Evolutionary conservation across 2,329 filamentous ascomycete genomes (phyloP).

Genomic region (Verticillium zaregamsianum): DNA sequence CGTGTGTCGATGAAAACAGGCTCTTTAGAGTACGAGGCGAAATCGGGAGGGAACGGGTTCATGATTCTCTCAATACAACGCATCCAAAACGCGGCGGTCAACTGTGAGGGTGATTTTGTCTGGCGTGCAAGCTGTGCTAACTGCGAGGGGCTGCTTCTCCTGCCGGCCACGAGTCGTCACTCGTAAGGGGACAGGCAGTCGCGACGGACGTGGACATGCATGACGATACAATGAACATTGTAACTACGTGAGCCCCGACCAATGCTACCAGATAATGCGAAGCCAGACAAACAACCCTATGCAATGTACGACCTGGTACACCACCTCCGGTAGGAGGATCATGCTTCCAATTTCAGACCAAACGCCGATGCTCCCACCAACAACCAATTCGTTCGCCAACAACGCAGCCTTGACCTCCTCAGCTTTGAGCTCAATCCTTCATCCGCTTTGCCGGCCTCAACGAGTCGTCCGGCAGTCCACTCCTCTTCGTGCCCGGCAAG

Average conservation of each 20-base stretch:
- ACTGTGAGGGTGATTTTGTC: background rate
- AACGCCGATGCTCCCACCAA: background rate
- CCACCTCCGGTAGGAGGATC: too few relatives aligned
- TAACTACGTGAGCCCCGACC: too few relatives aligned
- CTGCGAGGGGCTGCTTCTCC: background rate
- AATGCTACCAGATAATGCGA: too few relatives aligned
- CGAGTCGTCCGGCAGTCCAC: conserved; percentile 75
- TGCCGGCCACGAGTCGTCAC: too few relatives aligned
- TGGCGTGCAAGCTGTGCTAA: background rate
- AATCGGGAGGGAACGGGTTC: conserved; percentile 15
- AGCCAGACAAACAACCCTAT: too few relatives aligned
- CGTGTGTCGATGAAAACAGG: conserved; percentile 6
- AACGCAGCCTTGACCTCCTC: too few relatives aligned
- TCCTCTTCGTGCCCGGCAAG: conserved; percentile 85
- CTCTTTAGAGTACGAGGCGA: conserved; percentile 15
- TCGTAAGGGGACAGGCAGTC: too few relatives aligned
- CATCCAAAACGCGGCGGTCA: background rate
- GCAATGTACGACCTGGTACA: too few relatives aligned
- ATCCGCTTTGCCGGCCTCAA: conserved; percentile 60
- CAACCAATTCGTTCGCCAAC: too few relatives aligned
- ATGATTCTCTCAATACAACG: conserved; percentile 15
- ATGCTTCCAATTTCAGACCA: too few relatives aligned
- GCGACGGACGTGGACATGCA: too few relatives aligned
- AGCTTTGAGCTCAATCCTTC: conserved; percentile 44
- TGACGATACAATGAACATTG: too few relatives aligned